A percentile compares a stretch with the other conserved stretches of the same genome.
phyloP scores from a whole-genome alignment of 805 yeast species.

The Hagleromyces aurorensis region DNA sequence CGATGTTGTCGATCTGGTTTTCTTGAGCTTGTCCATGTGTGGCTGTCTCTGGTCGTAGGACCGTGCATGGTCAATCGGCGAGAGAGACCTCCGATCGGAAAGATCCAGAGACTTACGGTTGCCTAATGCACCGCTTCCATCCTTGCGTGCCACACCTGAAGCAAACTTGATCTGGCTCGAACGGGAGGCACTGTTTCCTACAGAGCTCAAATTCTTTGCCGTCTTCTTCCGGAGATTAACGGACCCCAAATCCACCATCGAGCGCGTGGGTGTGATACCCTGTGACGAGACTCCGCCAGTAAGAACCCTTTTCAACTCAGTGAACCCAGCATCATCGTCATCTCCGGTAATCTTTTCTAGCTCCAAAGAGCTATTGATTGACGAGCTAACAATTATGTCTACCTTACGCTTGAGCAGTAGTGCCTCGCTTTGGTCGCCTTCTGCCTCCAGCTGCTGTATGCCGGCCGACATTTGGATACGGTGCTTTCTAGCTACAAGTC shows the following conservation, averaged over 20 bases:
- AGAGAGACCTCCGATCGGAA: background rate
- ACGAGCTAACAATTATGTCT: conserved; percentile 18
- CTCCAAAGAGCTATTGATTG: conserved; percentile 18
- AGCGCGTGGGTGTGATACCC: no score
- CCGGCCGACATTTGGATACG: conserved; percentile 12
- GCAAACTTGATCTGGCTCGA: conserved; percentile 23
- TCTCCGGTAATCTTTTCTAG: conserved; percentile 18
- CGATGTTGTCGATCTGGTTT: no score
- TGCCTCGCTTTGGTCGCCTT: conserved; percentile 5
- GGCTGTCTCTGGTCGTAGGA: background rate
- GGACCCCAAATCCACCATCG: no score
- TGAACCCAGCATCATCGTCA: conserved; percentile 12
- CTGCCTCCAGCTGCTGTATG: conserved; percentile 7
- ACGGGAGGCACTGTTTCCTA: conserved; percentile 3
- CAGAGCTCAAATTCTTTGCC: background rate
- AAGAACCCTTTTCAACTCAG: conserved; percentile 19
- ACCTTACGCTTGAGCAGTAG: conserved; percentile 7
- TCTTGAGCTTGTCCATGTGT: conserved; percentile 1
- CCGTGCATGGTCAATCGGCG: background rate
- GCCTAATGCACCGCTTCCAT: conserved; percentile 19
- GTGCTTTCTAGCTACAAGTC: conserved; percentile 13
- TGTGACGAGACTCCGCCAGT: conserved; percentile 18
- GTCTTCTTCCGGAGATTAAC: background rate
- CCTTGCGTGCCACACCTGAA: conserved; percentile 15
- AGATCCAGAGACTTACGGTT: conserved; percentile 5